A percentile compares a stretch with the other conserved stretches of the same genome.
These are phyloP conservation scores for Colletotrichum abscissum DNA, from an alignment of 2,329 filamentous ascomycete species.

Conservation along the genomic window DNA sequence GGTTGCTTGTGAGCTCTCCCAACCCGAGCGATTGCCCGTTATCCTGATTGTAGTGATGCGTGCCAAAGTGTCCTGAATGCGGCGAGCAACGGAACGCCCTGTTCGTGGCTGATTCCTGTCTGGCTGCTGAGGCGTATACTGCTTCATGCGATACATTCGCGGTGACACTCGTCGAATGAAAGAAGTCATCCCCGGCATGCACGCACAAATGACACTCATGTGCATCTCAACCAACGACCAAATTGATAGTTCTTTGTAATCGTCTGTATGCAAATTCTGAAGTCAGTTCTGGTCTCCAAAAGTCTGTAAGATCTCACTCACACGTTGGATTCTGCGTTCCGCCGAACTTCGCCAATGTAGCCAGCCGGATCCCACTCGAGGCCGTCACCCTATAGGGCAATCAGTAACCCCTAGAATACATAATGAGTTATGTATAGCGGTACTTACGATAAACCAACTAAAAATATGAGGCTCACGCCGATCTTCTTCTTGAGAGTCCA, in stretches of 20 bases:
- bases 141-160: background rate
- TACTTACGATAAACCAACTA: conserved; percentile 16
- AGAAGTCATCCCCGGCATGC: conserved; percentile 26
- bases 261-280: background rate
- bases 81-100: background rate
- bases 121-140: background rate
- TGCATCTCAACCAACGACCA: conserved; percentile 30
- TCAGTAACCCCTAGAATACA: accelerated
- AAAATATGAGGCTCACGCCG: conserved; percentile 21
- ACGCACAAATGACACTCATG: conserved; percentile 29
- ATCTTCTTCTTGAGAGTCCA: conserved; percentile 20
- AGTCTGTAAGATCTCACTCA: background rate
- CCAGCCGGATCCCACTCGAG: conserved; percentile 19
- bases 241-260: conserved; percentile 10
- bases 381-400: conserved; percentile 2
- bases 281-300: background rate
- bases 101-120: background rate
- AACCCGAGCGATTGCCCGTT: background rate
- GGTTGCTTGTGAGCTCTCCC: background rate
- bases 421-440: no score
- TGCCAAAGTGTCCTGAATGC: background rate
- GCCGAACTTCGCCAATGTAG: background rate
- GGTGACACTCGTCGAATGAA: conserved; percentile 20
- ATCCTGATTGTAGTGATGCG: background rate
- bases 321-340: conserved; percentile 17